phyloP scores from a whole-genome alignment of 2,329 filamentous ascomycete genomes.

The Dothistroma pini region DNA sequence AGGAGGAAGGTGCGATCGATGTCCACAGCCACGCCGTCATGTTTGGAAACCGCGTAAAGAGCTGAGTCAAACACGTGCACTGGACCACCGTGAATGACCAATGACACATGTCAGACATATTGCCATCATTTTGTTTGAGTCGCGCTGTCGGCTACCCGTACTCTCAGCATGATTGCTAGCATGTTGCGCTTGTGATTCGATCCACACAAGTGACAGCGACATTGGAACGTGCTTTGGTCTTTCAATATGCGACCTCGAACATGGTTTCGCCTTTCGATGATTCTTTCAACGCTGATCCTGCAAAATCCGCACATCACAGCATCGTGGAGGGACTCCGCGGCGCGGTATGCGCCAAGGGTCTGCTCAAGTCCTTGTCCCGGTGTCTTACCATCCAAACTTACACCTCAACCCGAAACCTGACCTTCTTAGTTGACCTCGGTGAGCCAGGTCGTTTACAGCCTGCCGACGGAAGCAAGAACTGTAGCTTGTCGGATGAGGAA shows the following conservation, averaged over 20 bases:
- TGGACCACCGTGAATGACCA: neutral
- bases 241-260: neutral
- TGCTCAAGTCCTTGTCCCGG: neutral
- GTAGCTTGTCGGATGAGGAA: neutral
- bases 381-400: neutral
- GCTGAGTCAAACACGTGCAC: neutral
- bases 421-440: neutral
- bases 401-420: neutral
- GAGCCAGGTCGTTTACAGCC: neutral
- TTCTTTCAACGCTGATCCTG: neutral
- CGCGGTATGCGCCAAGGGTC: neutral
- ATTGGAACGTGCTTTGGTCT: neutral
- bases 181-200: neutral
- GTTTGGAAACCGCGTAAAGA: neutral
- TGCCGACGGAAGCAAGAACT: neutral
- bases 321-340: neutral
- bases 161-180: neutral
- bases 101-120: neutral
- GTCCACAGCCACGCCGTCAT: neutral
- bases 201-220: neutral
- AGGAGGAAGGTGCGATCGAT: neutral
- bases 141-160: neutral
- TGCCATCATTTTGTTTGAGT: neutral
- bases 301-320: neutral
- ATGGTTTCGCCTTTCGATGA: neutral